A percentile compares a stretch with the other conserved stretches of the same genome.
These are phyloP conservation scores for Yamadazyma triangularis DNA, from an alignment of 1,139 yeast species.

Conservation along the genomic window DNA sequence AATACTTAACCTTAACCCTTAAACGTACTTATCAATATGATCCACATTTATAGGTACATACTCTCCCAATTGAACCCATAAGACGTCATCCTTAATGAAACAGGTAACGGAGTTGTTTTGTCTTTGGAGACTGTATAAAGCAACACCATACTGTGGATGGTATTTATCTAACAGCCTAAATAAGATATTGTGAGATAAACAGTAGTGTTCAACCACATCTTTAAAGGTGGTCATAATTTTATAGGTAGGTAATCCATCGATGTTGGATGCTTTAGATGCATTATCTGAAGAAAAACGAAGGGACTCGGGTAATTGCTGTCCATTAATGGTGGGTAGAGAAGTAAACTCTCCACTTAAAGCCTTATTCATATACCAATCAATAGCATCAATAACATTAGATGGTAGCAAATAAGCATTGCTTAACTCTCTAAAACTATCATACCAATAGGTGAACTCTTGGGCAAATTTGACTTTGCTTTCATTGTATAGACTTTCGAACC, in stretches of 20 bases:
- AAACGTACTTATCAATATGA: conserved; percentile 7
- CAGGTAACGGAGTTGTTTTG: conserved; percentile 13
- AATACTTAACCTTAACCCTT: too few relatives aligned
- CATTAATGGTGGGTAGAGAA: conserved; percentile 2
- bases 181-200: conserved; percentile 22
- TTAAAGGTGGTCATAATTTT: conserved; percentile 30
- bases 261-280: too few relatives aligned
- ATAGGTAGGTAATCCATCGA: conserved; percentile 28
- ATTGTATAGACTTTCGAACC: conserved; percentile 8
- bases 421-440: conserved; percentile 6
- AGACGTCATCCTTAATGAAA: conserved; percentile 31
- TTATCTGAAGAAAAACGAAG: too few relatives aligned
- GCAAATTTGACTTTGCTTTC: conserved; percentile 1
- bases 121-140: conserved; percentile 16
- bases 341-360: neutral
- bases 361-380: conserved; percentile 24
- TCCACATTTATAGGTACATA: conserved; percentile 22
- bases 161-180: conserved; percentile 15
- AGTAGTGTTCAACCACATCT: conserved; percentile 32
- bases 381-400: conserved; percentile 5
- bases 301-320: conserved; percentile 1
- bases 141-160: conserved; percentile 20
- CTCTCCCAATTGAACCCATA: conserved; percentile 19
- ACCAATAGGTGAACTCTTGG: conserved; percentile 13
- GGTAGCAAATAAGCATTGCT: neutral